Evolutionary conservation across 345 rosid genomes (phyloP), one percentile per base, ranked within the genome.

Genomic region (Citrus hindsii): DNA sequence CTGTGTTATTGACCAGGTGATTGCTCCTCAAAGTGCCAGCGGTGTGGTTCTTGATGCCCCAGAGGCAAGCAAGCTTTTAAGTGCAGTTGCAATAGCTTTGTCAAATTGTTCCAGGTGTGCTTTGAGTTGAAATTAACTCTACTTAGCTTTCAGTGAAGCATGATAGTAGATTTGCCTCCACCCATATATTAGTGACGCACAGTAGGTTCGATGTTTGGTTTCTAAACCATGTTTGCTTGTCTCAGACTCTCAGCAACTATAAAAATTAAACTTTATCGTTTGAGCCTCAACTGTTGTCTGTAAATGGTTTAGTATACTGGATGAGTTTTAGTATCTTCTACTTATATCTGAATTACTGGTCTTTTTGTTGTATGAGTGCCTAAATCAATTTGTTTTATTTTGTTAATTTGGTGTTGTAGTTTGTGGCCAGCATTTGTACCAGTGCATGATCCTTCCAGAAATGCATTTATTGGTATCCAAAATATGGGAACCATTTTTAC

Each of bases 371-470:
- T 59, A 70, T 60, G 64, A 74, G 71, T 35, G 67, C 65, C 69
- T 68, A 62, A 65, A 42, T 68, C 40, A 37, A 59, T 59, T 18
- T 60, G 33, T 51, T 24, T 35, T 35, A 7, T 53, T 33, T n/a
- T 74, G 25, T 77, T 73, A 68, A 66, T 83, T 75, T 65, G 79
- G 73, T 67, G 27, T 65, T 87, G 84, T 88, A 94, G 99, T 88
- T 85, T 89, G 84, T 94, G 95, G 97, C 95, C 99, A 67, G 98
- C 92, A 76, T 94, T 96, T 90, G 98, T 96, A 76, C 98, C 99
- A 25, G 98, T 96, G 79, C 98, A 92, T 62, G 98, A 89, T 85
- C 98, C 98, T 82, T 92, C 99, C 32, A 87, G 98, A 61, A 82
- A 90, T 81, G 93, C 99, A 72, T 92, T 87, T 85, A 91, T 92